Conservation (phyloP, 805 yeast genomes). For the Spathaspora hagerdaliae region DNA sequence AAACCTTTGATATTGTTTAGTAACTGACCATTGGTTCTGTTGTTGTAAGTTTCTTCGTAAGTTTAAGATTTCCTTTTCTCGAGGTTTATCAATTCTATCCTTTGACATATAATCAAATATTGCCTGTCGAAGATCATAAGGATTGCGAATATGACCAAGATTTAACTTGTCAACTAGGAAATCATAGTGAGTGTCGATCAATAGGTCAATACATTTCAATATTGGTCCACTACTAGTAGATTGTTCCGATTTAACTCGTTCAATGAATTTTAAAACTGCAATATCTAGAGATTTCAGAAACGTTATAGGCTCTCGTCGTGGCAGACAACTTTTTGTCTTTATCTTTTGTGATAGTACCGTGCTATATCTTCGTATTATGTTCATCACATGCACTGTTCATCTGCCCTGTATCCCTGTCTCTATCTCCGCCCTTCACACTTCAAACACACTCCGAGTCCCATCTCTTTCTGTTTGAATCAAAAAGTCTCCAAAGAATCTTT, state of each 20-base stretch:
- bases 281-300: not conserved
- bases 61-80: not conserved
- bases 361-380: conserved; percentile 2
- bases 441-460: too few species aligned
- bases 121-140: conserved; percentile 2
- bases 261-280: not conserved
- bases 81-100: not conserved
- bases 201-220: conserved; percentile 8
- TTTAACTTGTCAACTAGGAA: conserved; percentile 2
- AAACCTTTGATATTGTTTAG: conserved; percentile 7
- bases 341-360: not conserved
- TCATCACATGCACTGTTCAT: not conserved
- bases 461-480: too few species aligned
- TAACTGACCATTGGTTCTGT: not conserved
- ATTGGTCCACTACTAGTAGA: conserved; percentile 4
- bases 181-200: conserved; percentile 10
- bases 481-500: too few species aligned
- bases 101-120: conserved; percentile 1
- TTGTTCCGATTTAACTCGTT: conserved; percentile 3
- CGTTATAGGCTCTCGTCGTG: not conserved
- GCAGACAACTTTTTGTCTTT: too few species aligned
- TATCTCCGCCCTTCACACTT: too few species aligned
- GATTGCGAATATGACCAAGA: not conserved
- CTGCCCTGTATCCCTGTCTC: too few species aligned
- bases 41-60: not conserved